A percentile compares a stretch with the other conserved stretches of the same genome.
These are phyloP conservation scores for Coniosporium apollinis DNA, from an alignment of 495 filamentous ascomycete genomes.

Conservation along the genomic window DNA sequence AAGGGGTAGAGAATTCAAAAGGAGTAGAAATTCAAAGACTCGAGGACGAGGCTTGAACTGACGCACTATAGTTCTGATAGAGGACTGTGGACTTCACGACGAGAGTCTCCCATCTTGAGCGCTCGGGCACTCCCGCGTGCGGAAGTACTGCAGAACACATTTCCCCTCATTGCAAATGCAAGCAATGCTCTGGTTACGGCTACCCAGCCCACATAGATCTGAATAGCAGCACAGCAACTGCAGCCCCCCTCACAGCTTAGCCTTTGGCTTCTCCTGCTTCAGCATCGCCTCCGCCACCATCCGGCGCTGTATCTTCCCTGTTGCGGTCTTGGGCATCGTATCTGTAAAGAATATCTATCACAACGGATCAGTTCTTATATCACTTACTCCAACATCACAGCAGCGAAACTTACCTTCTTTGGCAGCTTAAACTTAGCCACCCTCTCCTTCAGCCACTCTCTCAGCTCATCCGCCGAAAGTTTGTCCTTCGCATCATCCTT, in stretches of 20 bases:
- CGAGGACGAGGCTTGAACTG: too few relatives aligned
- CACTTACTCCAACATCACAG: neutral
- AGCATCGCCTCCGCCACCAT: conserved; percentile 68
- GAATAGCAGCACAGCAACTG: neutral
- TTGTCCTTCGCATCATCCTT: conserved; percentile 35
- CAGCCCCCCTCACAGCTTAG: conserved; percentile 21
- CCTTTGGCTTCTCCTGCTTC: conserved; percentile 30
- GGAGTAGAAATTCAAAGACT: too few relatives aligned
- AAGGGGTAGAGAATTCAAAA: too few relatives aligned
- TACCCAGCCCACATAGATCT: neutral
- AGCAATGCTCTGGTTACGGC: too few relatives aligned
- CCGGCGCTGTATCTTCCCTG: conserved; percentile 68
- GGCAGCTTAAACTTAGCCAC: conserved; percentile 75
- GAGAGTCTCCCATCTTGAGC: too few relatives aligned
- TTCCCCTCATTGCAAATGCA: too few relatives aligned
- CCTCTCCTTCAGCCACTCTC: conserved; percentile 44
- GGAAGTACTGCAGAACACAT: too few relatives aligned
- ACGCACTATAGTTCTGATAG: too few relatives aligned
- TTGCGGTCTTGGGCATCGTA: conserved; percentile 78
- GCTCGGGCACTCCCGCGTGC: too few relatives aligned
- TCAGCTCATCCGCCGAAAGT: conserved; percentile 40
- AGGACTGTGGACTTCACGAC: too few relatives aligned
- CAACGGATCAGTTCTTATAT: too few relatives aligned
- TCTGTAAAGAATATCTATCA: conserved; percentile 58
- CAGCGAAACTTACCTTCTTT: conserved; percentile 41